Base-by-base conservation (phyloP, 2,329 filamentous ascomycete species). In the Massarina eburnea region DNA sequence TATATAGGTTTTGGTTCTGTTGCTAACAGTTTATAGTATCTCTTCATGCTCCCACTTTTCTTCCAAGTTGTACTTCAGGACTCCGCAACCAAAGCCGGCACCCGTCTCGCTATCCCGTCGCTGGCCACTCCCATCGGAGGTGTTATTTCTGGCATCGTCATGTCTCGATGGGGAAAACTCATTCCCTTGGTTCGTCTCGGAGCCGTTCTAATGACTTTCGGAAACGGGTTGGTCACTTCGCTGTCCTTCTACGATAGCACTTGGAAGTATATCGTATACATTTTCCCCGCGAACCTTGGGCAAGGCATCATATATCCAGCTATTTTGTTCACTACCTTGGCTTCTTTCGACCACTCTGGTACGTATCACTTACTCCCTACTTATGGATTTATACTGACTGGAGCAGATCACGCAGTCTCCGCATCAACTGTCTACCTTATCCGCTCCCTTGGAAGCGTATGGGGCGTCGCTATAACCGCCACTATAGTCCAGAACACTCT, bases 1-100 rank as follows among this genome's bases (percentile, higher is more conserved):
- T 7, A 10, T 26, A 26, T 26, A 26, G n/a, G n/a, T n/a, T n/a
- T 33, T 14, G 8, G 9, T 14, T 12, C n/a, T 20, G 17, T 17
- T 15, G 15, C 30, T n/a, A 24, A 22, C 12, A 42, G 6, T 8
- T 22, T 45, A 18, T 17, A 43, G 72, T 76, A 74, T 45, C 66
- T 77, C n/a, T 77, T 77, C 53, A 76, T 70, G 35, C 63, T 76
- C 1, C 74, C 74, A 1, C 59, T 77, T 0, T 72, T 76, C 46
- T 77, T 89, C 71, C 86, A 89, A 64, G 85, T 84, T 29, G 86
- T 89, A 20, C 82, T 88, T 38, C 77, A 87, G 41, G 74, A 77
- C 36, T 73, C 69, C 14, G 67, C 75, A 4, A 71, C 73, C 12
- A 73, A 67, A 43, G 73, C 75, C 4, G 74, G 74, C 12, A 70